A percentile compares a stretch with the other conserved stretches of the same genome.
Conservation (phyloP, 805 yeast species). For the Cyberlindnera saturnus region DNA sequence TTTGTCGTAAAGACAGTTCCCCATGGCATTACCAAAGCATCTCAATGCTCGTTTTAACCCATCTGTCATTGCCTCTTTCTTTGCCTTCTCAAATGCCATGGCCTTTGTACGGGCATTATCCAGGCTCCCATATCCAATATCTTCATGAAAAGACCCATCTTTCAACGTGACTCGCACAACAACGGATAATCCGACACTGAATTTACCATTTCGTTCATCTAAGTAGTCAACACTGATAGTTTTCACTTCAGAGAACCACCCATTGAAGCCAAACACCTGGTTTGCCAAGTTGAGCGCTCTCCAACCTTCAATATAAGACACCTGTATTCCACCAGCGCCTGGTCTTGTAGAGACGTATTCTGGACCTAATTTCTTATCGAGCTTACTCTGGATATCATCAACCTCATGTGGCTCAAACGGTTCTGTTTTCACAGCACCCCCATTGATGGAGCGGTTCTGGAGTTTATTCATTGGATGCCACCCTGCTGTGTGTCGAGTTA, state of each 20-base stretch:
- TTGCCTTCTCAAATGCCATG: conserved; percentile 76
- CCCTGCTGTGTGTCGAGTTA: too few species aligned
- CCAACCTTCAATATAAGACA: conserved; percentile 81
- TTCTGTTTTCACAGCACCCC: conserved; percentile 13
- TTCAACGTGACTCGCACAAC: conserved; percentile 66
- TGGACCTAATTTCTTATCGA: conserved; percentile 56
- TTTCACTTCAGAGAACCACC: conserved; percentile 73
- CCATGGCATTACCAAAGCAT: conserved; percentile 77
- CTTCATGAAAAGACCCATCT: conserved; percentile 78
- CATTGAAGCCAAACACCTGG: conserved; percentile 76
- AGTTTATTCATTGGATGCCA: conserved; percentile 5
- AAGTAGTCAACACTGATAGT: conserved; percentile 62
- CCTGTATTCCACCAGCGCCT: conserved; percentile 65
- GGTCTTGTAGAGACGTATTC: conserved; percentile 72
- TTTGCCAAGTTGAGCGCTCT: conserved; percentile 75
- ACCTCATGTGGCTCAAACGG: conserved; percentile 12
- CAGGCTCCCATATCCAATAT: conserved; percentile 78
- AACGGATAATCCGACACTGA: conserved; percentile 63
- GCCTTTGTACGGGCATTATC: conserved; percentile 70
- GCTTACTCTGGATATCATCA: conserved; percentile 29
- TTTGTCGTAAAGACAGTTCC: conserved; percentile 80
- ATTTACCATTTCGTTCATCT: conserved; percentile 55
- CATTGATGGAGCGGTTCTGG: conserved; percentile 7
- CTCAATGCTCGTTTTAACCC: conserved; percentile 74
- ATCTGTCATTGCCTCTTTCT: conserved; percentile 80